Evolutionary conservation across 331 rosid species (phyloP).

Genomic region (Malus hybrid): DNA sequence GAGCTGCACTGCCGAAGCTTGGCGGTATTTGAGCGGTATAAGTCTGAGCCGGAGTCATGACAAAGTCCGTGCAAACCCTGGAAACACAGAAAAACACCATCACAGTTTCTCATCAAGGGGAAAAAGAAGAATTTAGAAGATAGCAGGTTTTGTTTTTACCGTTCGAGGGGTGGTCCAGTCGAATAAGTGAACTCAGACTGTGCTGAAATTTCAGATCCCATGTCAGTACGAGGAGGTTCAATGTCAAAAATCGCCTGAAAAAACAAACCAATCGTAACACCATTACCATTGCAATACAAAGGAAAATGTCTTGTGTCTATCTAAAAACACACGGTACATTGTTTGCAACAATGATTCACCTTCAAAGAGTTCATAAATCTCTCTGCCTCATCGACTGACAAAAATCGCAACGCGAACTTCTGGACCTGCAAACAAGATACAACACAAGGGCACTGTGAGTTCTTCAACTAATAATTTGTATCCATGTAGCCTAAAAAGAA

Average conservation of each 20-base stretch:
- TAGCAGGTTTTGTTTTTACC: constrained; percentile 26
- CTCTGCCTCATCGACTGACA: constrained; percentile 50
- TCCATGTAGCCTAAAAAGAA: neutral
- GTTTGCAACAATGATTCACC: constrained; percentile 27
- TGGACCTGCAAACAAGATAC: constrained; percentile 41
- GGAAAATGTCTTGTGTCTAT: neutral
- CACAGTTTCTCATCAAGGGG: neutral
- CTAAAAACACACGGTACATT: neutral
- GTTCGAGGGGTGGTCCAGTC: constrained; percentile 29
- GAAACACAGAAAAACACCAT: neutral
- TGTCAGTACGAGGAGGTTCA: constrained; percentile 44
- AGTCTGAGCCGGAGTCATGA: constrained; percentile 34
- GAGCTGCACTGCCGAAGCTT: constrained; percentile 19
- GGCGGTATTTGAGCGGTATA: constrained; percentile 47
- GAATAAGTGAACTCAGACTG: constrained; percentile 58
- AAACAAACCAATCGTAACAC: constrained; percentile 13
- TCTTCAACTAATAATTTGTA: neutral
- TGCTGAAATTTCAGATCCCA: constrained; percentile 55
- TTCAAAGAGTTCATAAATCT: constrained; percentile 47
- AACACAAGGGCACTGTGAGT: neutral
- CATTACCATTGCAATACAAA: neutral
- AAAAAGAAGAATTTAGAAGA: neutral
- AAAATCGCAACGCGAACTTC: constrained; percentile 74
- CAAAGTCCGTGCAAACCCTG: constrained; percentile 45
- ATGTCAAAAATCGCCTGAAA: constrained; percentile 48